Evolutionary conservation across 495 filamentous ascomycete genomes (phyloP).

Genomic region (Cudoniella acicularis): DNA sequence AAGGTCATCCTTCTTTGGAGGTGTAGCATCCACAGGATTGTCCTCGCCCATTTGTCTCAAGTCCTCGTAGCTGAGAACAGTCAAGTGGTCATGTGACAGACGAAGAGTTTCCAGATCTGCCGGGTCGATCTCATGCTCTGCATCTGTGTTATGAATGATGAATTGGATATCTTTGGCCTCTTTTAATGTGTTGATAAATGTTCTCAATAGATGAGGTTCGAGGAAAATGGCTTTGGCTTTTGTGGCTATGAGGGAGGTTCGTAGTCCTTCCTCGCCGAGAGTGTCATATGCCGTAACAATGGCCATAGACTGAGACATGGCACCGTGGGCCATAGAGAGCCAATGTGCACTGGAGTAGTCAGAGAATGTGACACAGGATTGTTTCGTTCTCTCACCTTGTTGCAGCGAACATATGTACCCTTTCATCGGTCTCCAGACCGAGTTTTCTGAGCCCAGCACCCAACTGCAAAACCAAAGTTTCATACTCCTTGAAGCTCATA

Average conservation of each 20-base stretch:
- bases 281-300: slow-evolving; percentile 98
- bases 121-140: slow-evolving; percentile 63
- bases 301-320: slow-evolving; percentile 84
- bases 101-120: slow-evolving; percentile 76
- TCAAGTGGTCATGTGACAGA: slow-evolving; percentile 60
- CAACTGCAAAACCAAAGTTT: slow-evolving; percentile 45
- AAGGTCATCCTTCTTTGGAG: slow-evolving; percentile 77
- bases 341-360: slow-evolving; percentile 59
- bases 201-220: slow-evolving; percentile 76
- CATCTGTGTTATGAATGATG: slow-evolving; percentile 80
- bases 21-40: slow-evolving; percentile 73
- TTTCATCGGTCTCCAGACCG: slow-evolving; percentile 45
- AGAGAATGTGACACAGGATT: neutral
- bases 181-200: slow-evolving; percentile 72
- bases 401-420: slow-evolving; percentile 57
- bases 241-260: slow-evolving; percentile 85
- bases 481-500: slow-evolving; percentile 59
- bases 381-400: slow-evolving; percentile 55
- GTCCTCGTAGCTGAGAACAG: slow-evolving; percentile 77
- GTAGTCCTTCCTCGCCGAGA: slow-evolving; percentile 86
- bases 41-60: slow-evolving; percentile 74
- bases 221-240: slow-evolving; percentile 84
- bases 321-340: slow-evolving; percentile 68
- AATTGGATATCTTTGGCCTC: slow-evolving; percentile 72
- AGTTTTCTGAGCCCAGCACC: slow-evolving; percentile 56